These are phyloP conservation scores for Candida cerambycidarum DNA, from an alignment of 805 yeast genomes.

Conservation along the genomic window DNA sequence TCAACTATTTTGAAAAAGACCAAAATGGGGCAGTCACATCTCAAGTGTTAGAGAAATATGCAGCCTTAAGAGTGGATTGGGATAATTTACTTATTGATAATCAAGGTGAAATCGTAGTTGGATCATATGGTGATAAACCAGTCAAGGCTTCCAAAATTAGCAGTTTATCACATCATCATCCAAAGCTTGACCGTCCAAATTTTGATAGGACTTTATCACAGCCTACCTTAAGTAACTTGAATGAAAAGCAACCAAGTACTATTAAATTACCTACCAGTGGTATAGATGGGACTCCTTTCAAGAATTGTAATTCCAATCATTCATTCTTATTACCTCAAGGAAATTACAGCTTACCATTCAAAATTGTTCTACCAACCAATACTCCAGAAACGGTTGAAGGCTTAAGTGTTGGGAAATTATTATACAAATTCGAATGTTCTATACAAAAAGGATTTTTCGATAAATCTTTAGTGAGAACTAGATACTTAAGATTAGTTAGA, in stretches of 20 bases:
- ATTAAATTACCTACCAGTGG: constrained; percentile 35
- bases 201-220: constrained; percentile 32
- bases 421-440: constrained; percentile 44
- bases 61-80: constrained; percentile 48
- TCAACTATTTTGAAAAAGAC: constrained; percentile 40
- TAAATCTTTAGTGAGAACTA: constrained; percentile 30
- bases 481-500: constrained; percentile 45
- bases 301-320: constrained; percentile 24
- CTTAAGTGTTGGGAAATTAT: constrained; percentile 38
- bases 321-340: constrained; percentile 50
- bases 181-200: constrained; percentile 3
- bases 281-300: constrained; percentile 46
- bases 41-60: constrained; percentile 37
- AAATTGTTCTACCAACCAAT: constrained; percentile 44
- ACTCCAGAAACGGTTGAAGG: constrained; percentile 54
- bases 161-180: constrained; percentile 1
- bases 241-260: constrained; percentile 7
- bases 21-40: constrained; percentile 28
- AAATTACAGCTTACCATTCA: constrained; percentile 52
- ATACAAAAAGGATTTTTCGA: constrained; percentile 45
- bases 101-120: constrained; percentile 38
- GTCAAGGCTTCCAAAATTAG: constrained; percentile 23
- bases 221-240: constrained; percentile 17
- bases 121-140: constrained; percentile 42
- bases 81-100: constrained; percentile 42